Base-by-base conservation (phyloP, 2,329 filamentous ascomycete species). In the Fusarium sp. region DNA sequence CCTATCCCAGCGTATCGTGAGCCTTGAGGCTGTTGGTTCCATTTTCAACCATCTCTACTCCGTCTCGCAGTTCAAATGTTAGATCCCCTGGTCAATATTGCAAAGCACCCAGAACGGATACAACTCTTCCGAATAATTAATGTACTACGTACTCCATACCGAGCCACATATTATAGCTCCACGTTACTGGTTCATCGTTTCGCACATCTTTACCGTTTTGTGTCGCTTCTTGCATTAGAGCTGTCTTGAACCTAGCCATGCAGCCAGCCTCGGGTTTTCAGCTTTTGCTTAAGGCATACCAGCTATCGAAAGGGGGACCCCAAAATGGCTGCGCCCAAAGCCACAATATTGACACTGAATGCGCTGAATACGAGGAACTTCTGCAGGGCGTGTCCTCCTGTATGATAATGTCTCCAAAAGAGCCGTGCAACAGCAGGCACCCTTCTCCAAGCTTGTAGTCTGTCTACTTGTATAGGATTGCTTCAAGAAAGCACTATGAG, bases 241-340 rank as follows among this genome's bases (percentile, higher is more conserved):
- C 21, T 58, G 29, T 46, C 27, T 11, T 11, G 11, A 15, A 36
- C 40, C 20, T 43, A 21, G 39, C 45, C 50, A 23, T 36, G 23
- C 43, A 63, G 60, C 58, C 58, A 58, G 60, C 60, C 60, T 63
- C 45, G 42, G 11, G 37, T 23, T 46, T 51, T 63, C 60, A 63
- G 60, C 60, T 63, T 31, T 21, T 43, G 29, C 6, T 35, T 37
- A 10, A n/a, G 36, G 27, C 58, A 64, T 46, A 21, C 45, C 58
- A 58, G 21, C 42, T 58, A 33, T 58, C 23, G 39, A 56, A 18
- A 41, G 42, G 33, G 39, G 15, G 25, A 37, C 18, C 15, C 39
- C 21, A 14, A 21, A 29, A 23, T 47, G 58, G 40, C 15, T 27
- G 45, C 41, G 25, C 21, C 20, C 1, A 42, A 64, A 64, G 59